Conservation (phyloP, 2,329 filamentous ascomycete genomes). For the Cylindrodendrum hubeiense region DNA sequence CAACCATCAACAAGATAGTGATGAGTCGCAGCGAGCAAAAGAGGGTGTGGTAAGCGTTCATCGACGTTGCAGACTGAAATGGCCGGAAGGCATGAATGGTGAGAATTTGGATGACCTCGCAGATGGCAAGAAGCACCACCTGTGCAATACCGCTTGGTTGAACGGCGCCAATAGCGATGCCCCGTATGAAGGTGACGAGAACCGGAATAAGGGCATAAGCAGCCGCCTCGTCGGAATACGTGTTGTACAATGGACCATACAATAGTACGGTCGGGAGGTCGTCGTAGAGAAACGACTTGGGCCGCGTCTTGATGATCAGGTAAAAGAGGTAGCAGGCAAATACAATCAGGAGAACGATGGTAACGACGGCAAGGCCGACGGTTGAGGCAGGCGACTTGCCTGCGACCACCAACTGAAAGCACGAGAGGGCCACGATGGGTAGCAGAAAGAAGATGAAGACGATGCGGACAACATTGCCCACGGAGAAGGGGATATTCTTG, state of each 20-base stretch:
- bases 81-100: constrained; percentile 91
- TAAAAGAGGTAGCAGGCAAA: constrained; percentile 85
- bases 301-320: constrained; percentile 83
- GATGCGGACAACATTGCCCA: constrained; percentile 84
- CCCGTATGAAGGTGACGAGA: constrained; percentile 85
- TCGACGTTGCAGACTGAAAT: constrained; percentile 91
- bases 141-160: constrained; percentile 95
- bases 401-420: constrained; percentile 90
- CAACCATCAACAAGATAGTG: constrained; percentile 80
- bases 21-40: constrained; percentile 84
- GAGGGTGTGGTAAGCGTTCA: constrained; percentile 94
- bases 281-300: constrained; percentile 90
- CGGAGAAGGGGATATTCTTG: constrained; percentile 91
- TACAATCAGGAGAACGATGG: constrained; percentile 78
- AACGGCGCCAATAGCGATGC: constrained; percentile 90
- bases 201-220: constrained; percentile 91
- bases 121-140: constrained; percentile 90
- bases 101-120: constrained; percentile 90
- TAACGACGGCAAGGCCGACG: constrained; percentile 80
- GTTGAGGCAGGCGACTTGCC: constrained; percentile 75
- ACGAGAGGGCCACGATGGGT: constrained; percentile 86
- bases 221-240: constrained; percentile 92
- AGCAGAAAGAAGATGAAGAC: constrained; percentile 94
- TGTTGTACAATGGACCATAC: constrained; percentile 97
- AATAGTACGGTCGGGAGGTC: constrained; percentile 89